phyloP scores from a whole-genome alignment of 352 stramenopile genomes.

The Phytophthora syringae region DNA sequence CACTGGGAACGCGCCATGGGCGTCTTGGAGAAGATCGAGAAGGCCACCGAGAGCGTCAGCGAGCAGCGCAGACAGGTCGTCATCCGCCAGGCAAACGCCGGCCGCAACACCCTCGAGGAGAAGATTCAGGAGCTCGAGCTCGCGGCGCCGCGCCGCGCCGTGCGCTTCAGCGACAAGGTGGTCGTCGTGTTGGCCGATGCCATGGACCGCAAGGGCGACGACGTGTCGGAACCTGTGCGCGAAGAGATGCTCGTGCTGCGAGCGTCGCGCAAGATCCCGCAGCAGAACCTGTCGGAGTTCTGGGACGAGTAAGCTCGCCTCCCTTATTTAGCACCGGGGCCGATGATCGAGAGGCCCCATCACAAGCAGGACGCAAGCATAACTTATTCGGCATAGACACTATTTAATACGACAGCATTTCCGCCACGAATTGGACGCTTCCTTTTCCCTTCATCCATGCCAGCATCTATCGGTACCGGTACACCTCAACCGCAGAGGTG shows the following conservation, averaged over 20 bases:
- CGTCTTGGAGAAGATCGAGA: constrained; percentile 82
- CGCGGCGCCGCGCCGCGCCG: constrained; percentile 25
- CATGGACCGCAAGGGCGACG: constrained; percentile 68
- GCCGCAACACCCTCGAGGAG: constrained; percentile 36
- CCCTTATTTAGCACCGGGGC: constrained; percentile 29
- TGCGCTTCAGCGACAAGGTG: constrained; percentile 71
- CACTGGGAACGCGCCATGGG: constrained; percentile 76
- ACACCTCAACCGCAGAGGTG: neutral
- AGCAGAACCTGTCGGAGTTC: constrained; percentile 80
- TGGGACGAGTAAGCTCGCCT: constrained; percentile 51
- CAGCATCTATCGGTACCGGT: too few relatives aligned
- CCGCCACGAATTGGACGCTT: constrained; percentile 1
- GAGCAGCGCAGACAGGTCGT: constrained; percentile 69
- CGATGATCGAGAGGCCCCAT: constrained; percentile 25
- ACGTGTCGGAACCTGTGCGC: constrained; percentile 53
- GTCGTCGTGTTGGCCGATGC: constrained; percentile 55
- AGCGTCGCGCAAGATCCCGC: constrained; percentile 71
- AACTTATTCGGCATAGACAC: constrained; percentile 44
- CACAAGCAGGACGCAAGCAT: constrained; percentile 20
- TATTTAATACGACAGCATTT: constrained; percentile 40
- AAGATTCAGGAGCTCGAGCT: constrained; percentile 45
- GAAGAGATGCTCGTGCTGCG: constrained; percentile 85
- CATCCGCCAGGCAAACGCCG: constrained; percentile 63
- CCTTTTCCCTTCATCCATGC: neutral
- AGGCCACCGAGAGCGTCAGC: constrained; percentile 71